Base-by-base conservation (phyloP, 495 filamentous ascomycete genomes). In the Sporormia fimetaria region DNA sequence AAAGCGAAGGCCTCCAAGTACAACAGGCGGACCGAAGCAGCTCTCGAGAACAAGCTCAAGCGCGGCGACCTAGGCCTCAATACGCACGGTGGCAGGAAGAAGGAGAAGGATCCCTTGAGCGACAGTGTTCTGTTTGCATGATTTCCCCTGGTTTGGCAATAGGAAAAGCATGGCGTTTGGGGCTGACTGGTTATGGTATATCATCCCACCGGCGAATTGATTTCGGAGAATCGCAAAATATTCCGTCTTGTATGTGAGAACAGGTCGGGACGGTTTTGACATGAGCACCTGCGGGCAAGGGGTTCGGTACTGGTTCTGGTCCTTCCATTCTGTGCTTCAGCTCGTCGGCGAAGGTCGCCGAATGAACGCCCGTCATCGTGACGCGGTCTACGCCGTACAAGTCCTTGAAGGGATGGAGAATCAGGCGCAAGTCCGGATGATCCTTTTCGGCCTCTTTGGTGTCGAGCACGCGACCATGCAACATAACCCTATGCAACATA, bases 61-160 rank as follows among this genome's bases (percentile, higher is more conserved):
- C 79, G 69, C 59, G 75, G 75, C 10, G 75, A 78, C 25, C 60
- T 99, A 50, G 84, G 85, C 9, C 59, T 94, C 50, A 71, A 74
- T 40, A 74, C 67, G 4, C 74, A 75, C 21, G 76, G 74, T n/a
- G 71, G 68, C 6, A 69, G 63, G 44, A 63, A 67, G 62, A 68
- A 63, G 44, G 66, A 73, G 51, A 71, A 65, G 47, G 76, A 79
- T 63, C 79, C 77, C 48, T 63, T 96, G 58, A 90, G 94, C 64
- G 80, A 80, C 44, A 71, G 72, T 43, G 69, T 80, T 45, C 62
- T 98, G 30, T 98, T 95, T 68, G 77, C 77, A 58, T 95, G 40
- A 57, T 38, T 6, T 33, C 33, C 17, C 26, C 39, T 16, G 15
- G 14, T 21, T 32, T 12, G 3, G 11, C 14, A 11, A 16, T 11